Percentiles rank a stretch among this genome's conserved stretches.
These are phyloP conservation scores for Hyphodiscus hymeniophilus DNA, from an alignment of 495 filamentous ascomycete genomes.

Conservation along the genomic window DNA sequence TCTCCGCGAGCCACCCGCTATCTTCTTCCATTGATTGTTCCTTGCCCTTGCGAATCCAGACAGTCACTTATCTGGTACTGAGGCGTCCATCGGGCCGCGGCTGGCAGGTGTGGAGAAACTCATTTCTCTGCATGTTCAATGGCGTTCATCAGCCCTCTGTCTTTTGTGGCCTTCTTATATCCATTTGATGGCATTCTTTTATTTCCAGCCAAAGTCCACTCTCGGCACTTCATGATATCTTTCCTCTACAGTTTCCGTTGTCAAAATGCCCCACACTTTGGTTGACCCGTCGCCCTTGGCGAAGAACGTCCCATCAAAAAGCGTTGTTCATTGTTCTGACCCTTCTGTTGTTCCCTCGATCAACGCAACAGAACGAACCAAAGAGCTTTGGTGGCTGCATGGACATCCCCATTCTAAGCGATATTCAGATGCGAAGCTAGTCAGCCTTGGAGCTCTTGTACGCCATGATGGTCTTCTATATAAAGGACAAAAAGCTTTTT, in stretches of 20 bases:
- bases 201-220: not conserved
- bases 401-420: slow-evolving; percentile 22
- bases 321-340: slow-evolving; percentile 16
- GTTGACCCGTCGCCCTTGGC: slow-evolving; percentile 3
- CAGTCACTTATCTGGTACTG: too few species aligned
- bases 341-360: slow-evolving; percentile 17
- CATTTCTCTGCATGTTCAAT: too few species aligned
- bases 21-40: too few species aligned
- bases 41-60: too few species aligned
- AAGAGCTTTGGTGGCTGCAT: slow-evolving; percentile 22
- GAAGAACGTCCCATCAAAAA: not conserved
- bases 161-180: too few species aligned
- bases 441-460: slow-evolving; percentile 19
- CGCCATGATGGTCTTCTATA: slow-evolving; percentile 17
- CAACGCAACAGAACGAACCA: slow-evolving; percentile 9
- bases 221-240: not conserved
- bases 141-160: too few species aligned
- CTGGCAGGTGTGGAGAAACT: too few species aligned
- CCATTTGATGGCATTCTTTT: too few species aligned
- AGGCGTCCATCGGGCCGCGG: too few species aligned
- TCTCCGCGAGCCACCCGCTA: too few species aligned
- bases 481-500: slow-evolving; percentile 15
- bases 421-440: slow-evolving; percentile 19
- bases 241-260: not conserved
- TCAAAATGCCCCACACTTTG: slow-evolving; percentile 17